Evolutionary conservation across 1,284 basidiomycete genomes (phyloP), one percentile per base, ranked within the genome.

Genomic region (Ceratobasidium papillatum): DNA sequence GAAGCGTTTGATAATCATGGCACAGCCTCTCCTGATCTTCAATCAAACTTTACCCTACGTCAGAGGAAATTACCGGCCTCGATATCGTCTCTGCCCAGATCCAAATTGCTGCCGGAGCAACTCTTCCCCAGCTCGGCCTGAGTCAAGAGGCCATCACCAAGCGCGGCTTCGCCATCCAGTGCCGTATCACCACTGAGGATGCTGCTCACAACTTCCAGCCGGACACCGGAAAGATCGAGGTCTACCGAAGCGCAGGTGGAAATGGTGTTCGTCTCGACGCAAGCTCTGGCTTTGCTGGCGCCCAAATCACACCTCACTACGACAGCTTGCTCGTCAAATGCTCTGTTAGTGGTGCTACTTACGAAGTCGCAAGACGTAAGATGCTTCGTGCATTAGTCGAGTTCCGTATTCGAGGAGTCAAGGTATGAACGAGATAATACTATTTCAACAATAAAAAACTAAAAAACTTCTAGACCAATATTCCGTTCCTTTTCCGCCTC

Each of bases 241-340:
- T 99, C 43, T 99, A 99, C 85, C 92, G 97, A 77, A 96, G 94
- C 80, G 97, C 98, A 54, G 98, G 98, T 84, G 98, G 98, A 77
- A 99, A 99, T 82, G 98, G 98, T 83, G 96, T 99, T 68, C 94
- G 98, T 83, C 88, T 99, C 74, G 98, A 99, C 81, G 95, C 98
- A 32, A 93, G 92, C 82, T 99, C 96, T 77, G 98, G 98, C 79
- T 99, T 99, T 80, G 98, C 98, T 74, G 98, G 98, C 76, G 98
- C 98, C 56, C 98, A 99, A 85, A 99, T 99, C 83, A 99, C 98
- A 90, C 97, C 97, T 73, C 96, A 99, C 84, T 99, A 99, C 82
- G 98, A 99, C 85, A 97, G 95, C 80, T 87, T 99, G 82, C 88
- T 99, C 68, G 98, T 99, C 81, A 99, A 99, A 85, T 95, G 95